Evolutionary conservation across 2,329 filamentous ascomycete genomes (phyloP).

Genomic region (Hysterium pulicare): DNA sequence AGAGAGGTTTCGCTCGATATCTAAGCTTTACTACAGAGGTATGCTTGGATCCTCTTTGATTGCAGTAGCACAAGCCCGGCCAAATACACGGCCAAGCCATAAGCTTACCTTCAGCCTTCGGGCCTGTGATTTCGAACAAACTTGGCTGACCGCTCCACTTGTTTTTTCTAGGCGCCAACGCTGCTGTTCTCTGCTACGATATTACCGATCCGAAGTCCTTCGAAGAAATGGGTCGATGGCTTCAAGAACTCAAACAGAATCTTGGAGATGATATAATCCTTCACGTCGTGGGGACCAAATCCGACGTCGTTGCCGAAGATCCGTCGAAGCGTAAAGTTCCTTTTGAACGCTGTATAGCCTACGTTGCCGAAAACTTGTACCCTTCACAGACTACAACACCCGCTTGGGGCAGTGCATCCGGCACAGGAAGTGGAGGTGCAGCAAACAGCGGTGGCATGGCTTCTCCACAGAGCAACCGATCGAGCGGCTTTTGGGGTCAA

Average conservation of each 20-base stretch:
- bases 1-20: constrained; percentile 92
- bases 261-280: constrained; percentile 74
- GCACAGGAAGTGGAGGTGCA: constrained; percentile 37
- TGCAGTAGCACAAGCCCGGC: background rate
- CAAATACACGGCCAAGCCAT: background rate
- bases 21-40: constrained; percentile 84
- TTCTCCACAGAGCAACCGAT: constrained; percentile 50
- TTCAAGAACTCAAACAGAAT: constrained; percentile 78
- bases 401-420: constrained; percentile 21
- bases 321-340: constrained; percentile 77
- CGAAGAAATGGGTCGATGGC: constrained; percentile 87
- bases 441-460: constrained; percentile 38
- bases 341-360: constrained; percentile 93
- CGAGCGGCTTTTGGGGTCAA: constrained; percentile 82
- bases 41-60: constrained; percentile 17
- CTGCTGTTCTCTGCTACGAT: constrained; percentile 90
- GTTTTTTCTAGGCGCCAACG: constrained; percentile 66
- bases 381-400: constrained; percentile 62
- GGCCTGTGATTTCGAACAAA: too few relatives aligned
- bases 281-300: constrained; percentile 79
- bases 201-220: constrained; percentile 86
- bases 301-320: constrained; percentile 83
- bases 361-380: constrained; percentile 87
- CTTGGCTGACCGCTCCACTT: background rate
- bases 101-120: background rate